These are phyloP conservation scores for Populus deltoides DNA, from an alignment of 345 rosid species.

Conservation along the genomic window DNA sequence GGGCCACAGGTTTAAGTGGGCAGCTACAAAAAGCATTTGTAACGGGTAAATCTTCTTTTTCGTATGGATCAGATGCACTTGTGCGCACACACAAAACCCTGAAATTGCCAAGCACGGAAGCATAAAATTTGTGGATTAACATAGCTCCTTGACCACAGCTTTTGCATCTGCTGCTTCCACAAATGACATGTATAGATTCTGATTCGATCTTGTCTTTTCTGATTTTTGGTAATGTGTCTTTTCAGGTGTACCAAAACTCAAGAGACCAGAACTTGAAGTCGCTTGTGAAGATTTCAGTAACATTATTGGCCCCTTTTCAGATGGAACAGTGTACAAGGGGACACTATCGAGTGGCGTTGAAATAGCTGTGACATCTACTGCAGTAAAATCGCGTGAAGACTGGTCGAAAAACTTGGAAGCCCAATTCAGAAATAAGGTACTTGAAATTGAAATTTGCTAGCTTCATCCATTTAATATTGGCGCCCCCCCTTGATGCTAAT, in stretches of 20 bases:
- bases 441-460: background rate
- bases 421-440: slow-evolving; percentile 78
- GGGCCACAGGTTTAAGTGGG: slow-evolving; percentile 85
- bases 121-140: background rate
- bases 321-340: slow-evolving; percentile 77
- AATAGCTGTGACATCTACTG: slow-evolving; percentile 67
- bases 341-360: slow-evolving; percentile 89
- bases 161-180: background rate
- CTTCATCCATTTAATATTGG: background rate
- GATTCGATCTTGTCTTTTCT: background rate
- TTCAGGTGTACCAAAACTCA: slow-evolving; percentile 79
- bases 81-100: background rate
- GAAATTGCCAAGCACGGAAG: background rate
- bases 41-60: slow-evolving; percentile 47
- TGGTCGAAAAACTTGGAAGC: slow-evolving; percentile 77
- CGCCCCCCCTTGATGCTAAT: slow-evolving; percentile 8
- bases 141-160: background rate
- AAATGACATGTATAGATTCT: background rate
- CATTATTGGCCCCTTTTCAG: slow-evolving; percentile 68
- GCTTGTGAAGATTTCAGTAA: slow-evolving; percentile 98
- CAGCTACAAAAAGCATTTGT: slow-evolving; percentile 79
- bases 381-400: slow-evolving; percentile 41
- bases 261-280: slow-evolving; percentile 77
- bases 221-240: slow-evolving; percentile 2
- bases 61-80: background rate